Base-by-base conservation (phyloP, 257 asterid genomes). In the Forsythia suspensa region DNA sequence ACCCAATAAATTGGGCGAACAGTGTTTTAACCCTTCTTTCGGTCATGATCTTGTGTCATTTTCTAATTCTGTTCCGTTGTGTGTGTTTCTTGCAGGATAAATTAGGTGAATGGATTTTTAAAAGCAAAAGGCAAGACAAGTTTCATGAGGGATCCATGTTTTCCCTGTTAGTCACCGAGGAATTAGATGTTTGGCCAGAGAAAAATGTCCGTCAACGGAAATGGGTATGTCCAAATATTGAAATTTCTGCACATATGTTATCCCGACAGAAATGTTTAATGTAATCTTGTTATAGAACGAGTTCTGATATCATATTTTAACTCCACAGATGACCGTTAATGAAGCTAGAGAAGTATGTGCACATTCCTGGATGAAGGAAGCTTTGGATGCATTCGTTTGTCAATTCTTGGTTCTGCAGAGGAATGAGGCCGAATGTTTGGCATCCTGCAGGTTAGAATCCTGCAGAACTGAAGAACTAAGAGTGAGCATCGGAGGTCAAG, bases 121-220 rank as follows among this genome's bases (percentile, higher is more conserved):
- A 92, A 87, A 95, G 98, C 96, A 95, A 87, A 79, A 93, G 97
- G 94, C 97, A 92, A 85, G 97, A 90, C 29, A 87, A 86, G 67
- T 89, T 44, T 73, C 97, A 89, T 21, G 96, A 93, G 85, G 99
- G 97, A 2, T 87, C 90, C 77, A 93, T 95, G 99, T 85, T 95
- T 82, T 82, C 99, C 73, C 75, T 95, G 76, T 75, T 82, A 68
- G 98, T 95, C 74, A 85, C 90, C 2, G 97, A 95, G 84, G 98
- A 85, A 73, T 76, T 93, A 70, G 98, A 93, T 7, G 89, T 85
- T 44, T 95, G 99, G 99, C 99, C 99, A 0, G 98, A 95, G 91
- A 92, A 88, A 82, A 85, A 82, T 74, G 91, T 89, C 73, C 97
- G 99, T n/a, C 82, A 75, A 72, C 89, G 99, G 39, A 77, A 82